phyloP scores from a whole-genome alignment of 495 filamentous ascomycete genomes.

The Tuber brumale region DNA sequence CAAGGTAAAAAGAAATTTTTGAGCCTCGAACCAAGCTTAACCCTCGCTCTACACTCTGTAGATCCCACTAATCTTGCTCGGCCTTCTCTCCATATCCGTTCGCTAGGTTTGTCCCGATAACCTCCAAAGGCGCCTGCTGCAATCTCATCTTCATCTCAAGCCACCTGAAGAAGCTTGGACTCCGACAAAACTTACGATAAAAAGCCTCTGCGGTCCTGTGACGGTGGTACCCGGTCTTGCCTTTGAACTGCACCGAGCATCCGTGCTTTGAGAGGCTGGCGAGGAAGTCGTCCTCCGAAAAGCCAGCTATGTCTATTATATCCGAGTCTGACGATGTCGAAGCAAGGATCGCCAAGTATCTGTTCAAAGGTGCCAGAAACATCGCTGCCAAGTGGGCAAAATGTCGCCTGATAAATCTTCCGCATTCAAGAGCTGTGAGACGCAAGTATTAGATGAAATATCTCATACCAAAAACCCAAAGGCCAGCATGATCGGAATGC shows the following conservation, averaged over 20 bases:
- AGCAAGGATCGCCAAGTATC: constrained; percentile 39
- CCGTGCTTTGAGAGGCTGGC: constrained; percentile 40
- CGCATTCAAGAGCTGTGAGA: constrained; percentile 32
- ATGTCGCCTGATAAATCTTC: constrained; percentile 37
- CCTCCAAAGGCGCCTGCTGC: constrained; percentile 20
- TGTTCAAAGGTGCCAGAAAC: constrained; percentile 40
- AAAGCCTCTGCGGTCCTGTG: constrained; percentile 37
- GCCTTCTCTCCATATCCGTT: constrained; percentile 23
- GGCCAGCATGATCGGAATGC: constrained; percentile 9
- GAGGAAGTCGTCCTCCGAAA: constrained; percentile 40
- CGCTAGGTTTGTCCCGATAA: neutral
- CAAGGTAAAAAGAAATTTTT: neutral
- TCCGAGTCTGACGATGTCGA: constrained; percentile 26
- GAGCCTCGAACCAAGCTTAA: neutral
- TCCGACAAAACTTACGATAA: constrained; percentile 40
- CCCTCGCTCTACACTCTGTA: neutral
- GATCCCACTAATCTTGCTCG: neutral
- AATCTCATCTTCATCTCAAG: constrained; percentile 41
- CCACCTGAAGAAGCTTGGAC: constrained; percentile 40
- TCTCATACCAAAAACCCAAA: neutral
- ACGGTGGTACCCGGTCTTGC: constrained; percentile 38
- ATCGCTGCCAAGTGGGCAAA: constrained; percentile 38
- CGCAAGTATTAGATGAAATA: constrained; percentile 10
- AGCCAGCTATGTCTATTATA: constrained; percentile 39
- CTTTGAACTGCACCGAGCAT: constrained; percentile 40